Evolutionary conservation across 2,329 filamentous ascomycete species (phyloP).

Genomic region (Aspergillus flavus): DNA sequence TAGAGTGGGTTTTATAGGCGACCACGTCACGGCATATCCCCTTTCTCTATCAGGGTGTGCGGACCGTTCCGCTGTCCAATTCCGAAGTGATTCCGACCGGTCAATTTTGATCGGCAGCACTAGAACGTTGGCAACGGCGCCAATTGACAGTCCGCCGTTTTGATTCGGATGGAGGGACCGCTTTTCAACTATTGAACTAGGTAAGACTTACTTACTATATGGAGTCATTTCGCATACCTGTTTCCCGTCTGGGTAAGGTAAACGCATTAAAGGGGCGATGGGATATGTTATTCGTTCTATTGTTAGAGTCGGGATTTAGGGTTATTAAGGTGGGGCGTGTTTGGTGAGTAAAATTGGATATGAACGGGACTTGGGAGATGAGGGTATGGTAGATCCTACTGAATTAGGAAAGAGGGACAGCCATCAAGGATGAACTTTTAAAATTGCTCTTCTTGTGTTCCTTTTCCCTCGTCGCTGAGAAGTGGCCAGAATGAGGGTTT

Average conservation of each 20-base stretch:
- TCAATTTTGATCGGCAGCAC: not conserved
- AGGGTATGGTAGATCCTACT: not conserved
- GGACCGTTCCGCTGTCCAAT: slow-evolving; percentile 1
- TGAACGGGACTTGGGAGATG: not conserved
- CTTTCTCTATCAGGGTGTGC: not conserved
- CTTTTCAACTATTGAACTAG: not conserved
- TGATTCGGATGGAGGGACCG: not conserved
- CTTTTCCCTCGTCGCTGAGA: not conserved
- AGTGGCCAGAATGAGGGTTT: not conserved
- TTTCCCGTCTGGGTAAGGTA: not conserved
- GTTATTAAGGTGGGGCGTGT: not conserved
- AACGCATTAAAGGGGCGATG: not conserved
- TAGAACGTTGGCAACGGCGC: not conserved
- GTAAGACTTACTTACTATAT: not conserved
- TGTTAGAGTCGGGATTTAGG: not conserved
- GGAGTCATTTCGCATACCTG: not conserved
- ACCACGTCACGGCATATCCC: not conserved
- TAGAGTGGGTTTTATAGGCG: not conserved
- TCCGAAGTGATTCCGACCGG: not conserved
- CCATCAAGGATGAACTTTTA: too few species aligned
- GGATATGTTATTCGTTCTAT: not conserved
- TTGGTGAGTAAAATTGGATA: not conserved
- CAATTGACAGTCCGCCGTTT: not conserved
- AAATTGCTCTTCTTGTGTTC: not conserved
- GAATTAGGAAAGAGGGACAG: not conserved